A percentile compares a stretch with the other conserved stretches of the same genome.
These are phyloP conservation scores for Scedosporium dehoogii DNA, from an alignment of 2,329 filamentous ascomycete species.

Conservation along the genomic window DNA sequence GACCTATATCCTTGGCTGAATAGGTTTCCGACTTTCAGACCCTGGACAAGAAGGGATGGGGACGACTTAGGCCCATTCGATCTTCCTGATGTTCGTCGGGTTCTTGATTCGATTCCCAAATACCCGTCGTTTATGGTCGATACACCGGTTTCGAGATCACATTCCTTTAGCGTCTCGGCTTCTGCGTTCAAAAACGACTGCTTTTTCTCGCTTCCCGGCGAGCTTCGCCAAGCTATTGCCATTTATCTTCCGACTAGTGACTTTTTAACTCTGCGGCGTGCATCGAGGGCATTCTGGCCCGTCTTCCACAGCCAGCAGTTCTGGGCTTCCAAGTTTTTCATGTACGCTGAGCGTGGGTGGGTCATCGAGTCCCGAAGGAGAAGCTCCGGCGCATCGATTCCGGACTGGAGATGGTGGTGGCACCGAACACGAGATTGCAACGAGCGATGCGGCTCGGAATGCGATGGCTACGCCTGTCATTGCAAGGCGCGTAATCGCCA, in stretches of 20 bases:
- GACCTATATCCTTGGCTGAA: background rate
- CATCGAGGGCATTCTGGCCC: background rate
- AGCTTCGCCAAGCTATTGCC: background rate
- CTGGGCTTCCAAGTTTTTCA: background rate
- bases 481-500: too few species aligned
- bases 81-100: background rate
- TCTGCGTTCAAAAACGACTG: background rate
- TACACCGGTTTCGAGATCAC: background rate
- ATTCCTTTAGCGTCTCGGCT: background rate
- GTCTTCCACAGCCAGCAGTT: background rate
- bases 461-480: background rate
- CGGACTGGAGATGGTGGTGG: background rate
- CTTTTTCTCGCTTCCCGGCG: background rate
- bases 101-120: background rate
- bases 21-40: background rate
- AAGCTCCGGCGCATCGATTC: background rate
- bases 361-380: background rate
- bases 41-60: background rate
- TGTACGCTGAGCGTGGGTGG: background rate
- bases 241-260: background rate
- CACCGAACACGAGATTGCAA: background rate
- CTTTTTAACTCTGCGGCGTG: background rate
- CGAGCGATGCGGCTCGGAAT: too few species aligned
- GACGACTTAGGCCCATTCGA: background rate
- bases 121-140: background rate